phyloP scores from a whole-genome alignment of 2,329 filamentous ascomycete genomes.

The Ophiostoma sp. region DNA sequence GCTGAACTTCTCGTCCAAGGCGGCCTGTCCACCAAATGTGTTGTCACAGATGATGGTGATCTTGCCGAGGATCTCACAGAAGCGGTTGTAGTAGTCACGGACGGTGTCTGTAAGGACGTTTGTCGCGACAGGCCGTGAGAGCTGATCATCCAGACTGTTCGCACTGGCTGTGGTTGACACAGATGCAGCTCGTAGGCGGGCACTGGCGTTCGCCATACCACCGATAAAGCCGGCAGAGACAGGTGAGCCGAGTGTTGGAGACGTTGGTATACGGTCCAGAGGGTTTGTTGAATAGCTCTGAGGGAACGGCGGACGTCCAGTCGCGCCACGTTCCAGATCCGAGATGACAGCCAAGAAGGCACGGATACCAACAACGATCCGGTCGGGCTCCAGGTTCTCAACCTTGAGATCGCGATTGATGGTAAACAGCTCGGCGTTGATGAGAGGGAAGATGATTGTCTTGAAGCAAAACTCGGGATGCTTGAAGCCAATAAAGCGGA shows the following conservation, averaged over 20 bases:
- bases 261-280: conserved; percentile 50
- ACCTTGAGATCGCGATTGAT: conserved; percentile 76
- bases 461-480: conserved; percentile 92
- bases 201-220: neutral
- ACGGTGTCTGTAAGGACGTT: conserved; percentile 70
- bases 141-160: conserved; percentile 58
- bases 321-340: conserved; percentile 82
- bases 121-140: conserved; percentile 65
- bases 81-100: conserved; percentile 82
- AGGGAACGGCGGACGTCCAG: conserved; percentile 79
- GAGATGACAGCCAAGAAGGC: conserved; percentile 92
- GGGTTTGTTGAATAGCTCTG: conserved; percentile 52
- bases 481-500: conserved; percentile 91
- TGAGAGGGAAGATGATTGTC: conserved; percentile 88
- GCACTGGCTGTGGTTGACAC: conserved; percentile 7
- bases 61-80: conserved; percentile 93
- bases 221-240: conserved; percentile 24
- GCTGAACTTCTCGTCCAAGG: conserved; percentile 91
- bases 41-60: conserved; percentile 97
- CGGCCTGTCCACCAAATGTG: conserved; percentile 93
- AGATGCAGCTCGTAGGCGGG: conserved; percentile 1
- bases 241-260: conserved; percentile 50
- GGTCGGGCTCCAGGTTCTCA: conserved; percentile 91
- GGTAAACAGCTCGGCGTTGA: conserved; percentile 87
- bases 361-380: conserved; percentile 94